These are phyloP conservation scores for Mitragyna speciosa DNA, from an alignment of 257 asterid genomes.

Conservation along the genomic window DNA sequence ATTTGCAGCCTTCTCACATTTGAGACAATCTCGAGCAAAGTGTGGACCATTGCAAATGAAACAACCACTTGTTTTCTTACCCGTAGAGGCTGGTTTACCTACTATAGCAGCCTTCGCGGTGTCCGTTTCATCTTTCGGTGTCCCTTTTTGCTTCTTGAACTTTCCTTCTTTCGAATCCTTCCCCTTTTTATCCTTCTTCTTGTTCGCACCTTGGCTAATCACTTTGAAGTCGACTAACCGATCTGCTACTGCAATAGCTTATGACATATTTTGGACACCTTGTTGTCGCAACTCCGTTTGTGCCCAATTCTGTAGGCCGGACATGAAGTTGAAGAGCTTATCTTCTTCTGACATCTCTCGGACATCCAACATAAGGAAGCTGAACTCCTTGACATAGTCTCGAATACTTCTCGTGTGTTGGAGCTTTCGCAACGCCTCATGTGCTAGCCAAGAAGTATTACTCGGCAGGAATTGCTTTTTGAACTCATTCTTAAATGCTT, in stretches of 20 bases:
- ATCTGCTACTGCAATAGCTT: neutral
- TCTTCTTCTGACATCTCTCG: neutral
- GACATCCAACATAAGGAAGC: neutral
- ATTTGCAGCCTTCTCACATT: neutral
- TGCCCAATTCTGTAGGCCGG: neutral
- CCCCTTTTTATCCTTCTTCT: neutral
- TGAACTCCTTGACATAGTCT: neutral
- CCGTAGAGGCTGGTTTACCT: neutral
- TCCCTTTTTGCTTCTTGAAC: neutral
- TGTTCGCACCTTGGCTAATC: too few species aligned
- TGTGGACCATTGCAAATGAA: neutral
- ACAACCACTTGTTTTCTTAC: neutral
- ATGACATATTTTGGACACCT: neutral
- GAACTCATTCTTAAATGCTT: too few species aligned
- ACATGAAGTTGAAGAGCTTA: neutral
- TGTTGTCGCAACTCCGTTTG: neutral
- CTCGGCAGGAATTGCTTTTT: neutral
- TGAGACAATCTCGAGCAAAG: neutral
- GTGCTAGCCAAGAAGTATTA: neutral
- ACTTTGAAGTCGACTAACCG: neutral
- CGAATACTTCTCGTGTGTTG: neutral
- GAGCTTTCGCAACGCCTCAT: neutral
- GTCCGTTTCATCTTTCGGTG: neutral
- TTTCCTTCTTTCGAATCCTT: neutral
- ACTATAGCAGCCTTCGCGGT: neutral